Evolutionary conservation across 2,329 filamentous ascomycete species (phyloP).

Genomic region (Colletotrichum chrysophilum): DNA sequence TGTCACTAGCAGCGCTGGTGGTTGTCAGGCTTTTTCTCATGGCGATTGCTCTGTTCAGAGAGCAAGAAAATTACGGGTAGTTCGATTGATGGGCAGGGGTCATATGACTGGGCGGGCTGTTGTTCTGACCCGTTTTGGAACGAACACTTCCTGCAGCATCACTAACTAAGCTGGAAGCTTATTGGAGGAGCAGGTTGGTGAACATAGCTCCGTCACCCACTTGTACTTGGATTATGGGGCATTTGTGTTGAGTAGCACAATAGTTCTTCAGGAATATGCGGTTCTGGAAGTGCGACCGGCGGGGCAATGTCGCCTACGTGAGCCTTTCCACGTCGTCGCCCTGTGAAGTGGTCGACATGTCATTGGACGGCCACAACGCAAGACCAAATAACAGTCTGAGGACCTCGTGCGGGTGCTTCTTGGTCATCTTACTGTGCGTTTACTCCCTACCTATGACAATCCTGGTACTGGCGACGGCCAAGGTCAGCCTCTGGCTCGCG

Average conservation of each 20-base stretch:
- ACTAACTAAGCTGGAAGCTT: not conserved
- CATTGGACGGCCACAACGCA: not conserved
- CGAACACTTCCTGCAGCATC: not conserved
- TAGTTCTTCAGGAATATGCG: not conserved
- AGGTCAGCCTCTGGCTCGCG: not conserved
- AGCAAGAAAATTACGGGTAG: not conserved
- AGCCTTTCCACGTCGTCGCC: not conserved
- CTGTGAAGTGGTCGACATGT: not conserved
- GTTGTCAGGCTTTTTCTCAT: not conserved
- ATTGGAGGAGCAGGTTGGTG: not conserved
- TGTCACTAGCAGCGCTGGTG: not conserved
- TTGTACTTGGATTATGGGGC: not conserved
- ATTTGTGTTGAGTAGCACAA: not conserved
- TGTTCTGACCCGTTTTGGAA: not conserved
- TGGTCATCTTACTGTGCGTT: not conserved
- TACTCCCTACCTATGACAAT: not conserved
- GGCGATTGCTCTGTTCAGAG: not conserved
- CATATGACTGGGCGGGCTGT: not conserved
- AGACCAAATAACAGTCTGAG: not conserved
- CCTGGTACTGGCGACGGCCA: not conserved
- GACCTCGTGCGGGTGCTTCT: not conserved
- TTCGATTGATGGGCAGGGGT: accelerated
- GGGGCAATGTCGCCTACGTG: not conserved
- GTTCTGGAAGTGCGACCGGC: not conserved
- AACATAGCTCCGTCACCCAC: not conserved